Evolutionary conservation across 768 basidiomycete species (phyloP), one percentile per base, ranked within the genome.

Genomic region (Leccinellum albellum): DNA sequence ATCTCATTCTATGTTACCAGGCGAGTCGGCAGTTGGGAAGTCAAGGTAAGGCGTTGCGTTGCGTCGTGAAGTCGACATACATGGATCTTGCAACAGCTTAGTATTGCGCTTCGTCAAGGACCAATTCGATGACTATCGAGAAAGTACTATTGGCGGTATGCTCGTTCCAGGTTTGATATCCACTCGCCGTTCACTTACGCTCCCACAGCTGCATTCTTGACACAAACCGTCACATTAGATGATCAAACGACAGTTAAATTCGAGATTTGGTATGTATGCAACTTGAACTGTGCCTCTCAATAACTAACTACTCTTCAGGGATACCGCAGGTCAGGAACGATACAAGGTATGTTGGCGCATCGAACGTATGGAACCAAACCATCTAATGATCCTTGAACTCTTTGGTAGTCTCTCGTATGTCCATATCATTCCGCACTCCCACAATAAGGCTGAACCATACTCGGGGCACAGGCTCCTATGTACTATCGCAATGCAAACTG

Each of bases 11-110:
- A 46, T 56, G 13, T 31, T 26, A 49, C 42, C 68, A 97, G 94
- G 95, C 66, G 95, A 98, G 79, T 94, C 91, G 40, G 96, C 97
- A 45, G 97, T 99, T 50, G 97, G 97, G 52, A 99, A 99, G 80
- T 92, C 89, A 59, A 92, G 91, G 91, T 91, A 74, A 54, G 69
- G 54, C 50, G 55, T 40, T 21, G 33, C 48, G 24, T 35, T 44
- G 35, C 31, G 42, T 49, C n/a, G 51, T 61, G 64, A 56, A 35
- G 44, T 70, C 72, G 67, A 69, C 59, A 51, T 58, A 70, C 56
- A 55, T 59, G 51, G 49, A 29, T 51, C 59, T 44, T 54, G 63
- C 61, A 65, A 70, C 68, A 95, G 92, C 76, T 75, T 98, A 61
- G 97, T 99, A 51, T 78, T 98, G 60, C 84, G 95, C 56, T 99